Evolutionary conservation across 805 yeast species (phyloP).

Genomic region (Candida vartiovaarae): DNA sequence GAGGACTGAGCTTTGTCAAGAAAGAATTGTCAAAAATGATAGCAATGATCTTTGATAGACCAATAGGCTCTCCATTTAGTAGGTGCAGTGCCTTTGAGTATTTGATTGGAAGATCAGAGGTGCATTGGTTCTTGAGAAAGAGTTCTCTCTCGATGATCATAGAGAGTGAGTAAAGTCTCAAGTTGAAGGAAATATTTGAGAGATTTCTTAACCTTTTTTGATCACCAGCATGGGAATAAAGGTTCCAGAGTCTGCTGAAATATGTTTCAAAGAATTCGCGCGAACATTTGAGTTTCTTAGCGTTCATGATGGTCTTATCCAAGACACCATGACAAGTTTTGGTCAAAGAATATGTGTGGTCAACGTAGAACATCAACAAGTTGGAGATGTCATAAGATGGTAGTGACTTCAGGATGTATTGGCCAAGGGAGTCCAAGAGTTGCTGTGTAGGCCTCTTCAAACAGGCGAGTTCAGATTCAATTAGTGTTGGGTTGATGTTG

Average conservation of each 20-base stretch:
- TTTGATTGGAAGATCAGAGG: conserved; percentile 23
- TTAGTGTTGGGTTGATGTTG: conserved; percentile 8
- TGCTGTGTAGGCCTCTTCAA: conserved; percentile 13
- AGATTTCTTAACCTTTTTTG: conserved; percentile 37
- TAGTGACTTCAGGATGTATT: conserved; percentile 1
- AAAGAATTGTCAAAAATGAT: conserved; percentile 11
- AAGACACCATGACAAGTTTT: neutral
- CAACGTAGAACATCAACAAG: neutral
- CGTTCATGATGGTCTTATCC: neutral
- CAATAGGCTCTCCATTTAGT: conserved; percentile 10
- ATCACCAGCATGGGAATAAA: conserved; percentile 21
- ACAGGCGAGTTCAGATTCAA: conserved; percentile 9
- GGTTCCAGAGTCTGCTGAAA: conserved; percentile 14
- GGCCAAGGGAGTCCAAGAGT: conserved; percentile 9
- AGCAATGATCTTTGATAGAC: neutral
- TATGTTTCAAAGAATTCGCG: neutral
- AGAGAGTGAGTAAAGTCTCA: conserved; percentile 18
- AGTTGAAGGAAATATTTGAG: conserved; percentile 38
- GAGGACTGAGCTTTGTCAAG: conserved; percentile 6
- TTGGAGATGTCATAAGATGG: neutral
- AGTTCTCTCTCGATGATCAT: conserved; percentile 24
- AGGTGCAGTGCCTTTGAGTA: conserved; percentile 28
- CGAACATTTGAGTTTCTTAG: neutral
- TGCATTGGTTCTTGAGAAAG: conserved; percentile 9
- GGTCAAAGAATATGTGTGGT: neutral